Conservation (phyloP, 495 filamentous ascomycete species). For the Cairneyella variabilis region DNA sequence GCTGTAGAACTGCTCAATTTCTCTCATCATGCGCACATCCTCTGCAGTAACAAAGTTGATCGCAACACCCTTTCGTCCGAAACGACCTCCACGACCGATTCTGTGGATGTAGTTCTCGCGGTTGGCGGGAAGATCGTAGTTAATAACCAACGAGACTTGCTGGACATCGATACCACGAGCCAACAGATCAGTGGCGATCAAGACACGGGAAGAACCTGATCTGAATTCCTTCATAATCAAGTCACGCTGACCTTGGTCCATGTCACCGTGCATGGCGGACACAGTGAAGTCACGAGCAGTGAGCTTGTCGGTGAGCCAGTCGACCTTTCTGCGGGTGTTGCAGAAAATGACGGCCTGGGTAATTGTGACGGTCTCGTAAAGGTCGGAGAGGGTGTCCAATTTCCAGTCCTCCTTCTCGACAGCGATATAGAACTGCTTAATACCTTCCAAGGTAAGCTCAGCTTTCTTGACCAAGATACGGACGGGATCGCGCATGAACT, state of each 20-base stretch:
- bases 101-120: conserved; percentile 99
- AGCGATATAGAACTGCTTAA: conserved; percentile 99
- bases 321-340: conserved; percentile 99
- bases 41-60: conserved; percentile 99
- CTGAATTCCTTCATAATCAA: conserved; percentile 99
- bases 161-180: conserved; percentile 99
- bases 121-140: conserved; percentile 98
- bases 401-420: conserved; percentile 99
- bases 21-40: conserved; percentile 98
- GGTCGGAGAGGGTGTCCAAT: conserved; percentile 95
- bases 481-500: conserved; percentile 99
- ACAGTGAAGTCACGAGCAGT: conserved; percentile 97
- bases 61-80: conserved; percentile 98
- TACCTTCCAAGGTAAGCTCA: conserved; percentile 96
- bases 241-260: conserved; percentile 96
- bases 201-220: conserved; percentile 92
- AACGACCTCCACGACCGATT: conserved; percentile 97
- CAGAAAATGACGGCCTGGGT: conserved; percentile 99
- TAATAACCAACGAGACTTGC: conserved; percentile 98
- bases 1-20: conserved; percentile 84
- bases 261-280: conserved; percentile 98
- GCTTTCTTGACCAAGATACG: conserved; percentile 99
- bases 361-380: conserved; percentile 99
- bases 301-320: conserved; percentile 99
- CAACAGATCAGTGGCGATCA: conserved; percentile 96